These are phyloP conservation scores for Sporobolus alterniflorus DNA, from an alignment of 202 grass and related monocot genomes.

Conservation along the genomic window DNA sequence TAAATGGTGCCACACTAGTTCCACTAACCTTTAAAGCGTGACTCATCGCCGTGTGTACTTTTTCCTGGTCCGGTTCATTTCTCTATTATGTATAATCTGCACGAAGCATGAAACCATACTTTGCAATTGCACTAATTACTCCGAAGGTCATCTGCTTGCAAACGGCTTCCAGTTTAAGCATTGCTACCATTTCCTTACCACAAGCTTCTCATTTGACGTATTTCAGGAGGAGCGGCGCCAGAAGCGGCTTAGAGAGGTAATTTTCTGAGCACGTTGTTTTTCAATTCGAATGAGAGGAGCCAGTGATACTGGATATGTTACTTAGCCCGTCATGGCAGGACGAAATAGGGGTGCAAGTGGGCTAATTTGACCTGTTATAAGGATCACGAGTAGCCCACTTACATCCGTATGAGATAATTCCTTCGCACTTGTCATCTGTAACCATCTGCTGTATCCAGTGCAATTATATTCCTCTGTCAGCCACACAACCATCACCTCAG, in stretches of 20 bases:
- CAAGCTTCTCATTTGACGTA: not conserved
- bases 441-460: too few species aligned
- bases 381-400: too few species aligned
- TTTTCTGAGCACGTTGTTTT: not conserved
- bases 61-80: not conserved
- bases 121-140: not conserved
- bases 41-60: not conserved
- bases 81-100: not conserved
- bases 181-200: not conserved
- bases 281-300: not conserved
- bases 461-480: not conserved
- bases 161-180: not conserved
- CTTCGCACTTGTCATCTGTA: too few species aligned
- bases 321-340: not conserved
- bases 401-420: too few species aligned
- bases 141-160: not conserved
- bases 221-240: constrained; percentile 76
- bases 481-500: not conserved
- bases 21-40: not conserved
- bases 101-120: not conserved
- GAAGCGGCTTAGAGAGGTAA: constrained; percentile 80
- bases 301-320: not conserved
- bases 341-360: not conserved
- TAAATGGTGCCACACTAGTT: not conserved
- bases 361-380: too few species aligned